Conservation (phyloP, 2,329 filamentous ascomycete species). For the Paraphoma sp. region DNA sequence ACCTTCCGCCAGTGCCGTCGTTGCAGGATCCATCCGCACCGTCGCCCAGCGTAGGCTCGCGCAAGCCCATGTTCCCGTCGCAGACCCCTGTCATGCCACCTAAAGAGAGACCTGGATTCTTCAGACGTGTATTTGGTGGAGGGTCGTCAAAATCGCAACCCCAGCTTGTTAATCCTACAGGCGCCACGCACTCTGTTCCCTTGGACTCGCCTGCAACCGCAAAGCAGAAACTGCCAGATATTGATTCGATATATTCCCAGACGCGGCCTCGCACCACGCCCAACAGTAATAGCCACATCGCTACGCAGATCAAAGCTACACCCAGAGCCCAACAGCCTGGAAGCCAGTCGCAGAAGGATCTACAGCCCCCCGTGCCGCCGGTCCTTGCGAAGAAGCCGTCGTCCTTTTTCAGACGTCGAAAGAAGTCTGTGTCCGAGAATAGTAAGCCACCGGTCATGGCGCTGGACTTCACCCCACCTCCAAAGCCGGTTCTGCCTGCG, state of each 20-base stretch:
- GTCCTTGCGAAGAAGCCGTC: slow-evolving; percentile 86
- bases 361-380: slow-evolving; percentile 30
- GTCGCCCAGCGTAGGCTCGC: slow-evolving; percentile 60
- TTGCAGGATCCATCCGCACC: slow-evolving; percentile 59
- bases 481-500: slow-evolving; percentile 31
- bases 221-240: slow-evolving; percentile 30
- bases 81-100: slow-evolving; percentile 48
- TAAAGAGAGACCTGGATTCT: slow-evolving; percentile 82
- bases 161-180: slow-evolving; percentile 35
- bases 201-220: slow-evolving; percentile 21
- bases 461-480: slow-evolving; percentile 47
- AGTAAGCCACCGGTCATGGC: slow-evolving; percentile 67
- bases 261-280: slow-evolving; percentile 47
- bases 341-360: slow-evolving; percentile 26
- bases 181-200: slow-evolving; percentile 16
- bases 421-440: slow-evolving; percentile 81
- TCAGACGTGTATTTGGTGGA: slow-evolving; percentile 83
- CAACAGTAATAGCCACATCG: slow-evolving; percentile 52
- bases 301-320: slow-evolving; percentile 56
- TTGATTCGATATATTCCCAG: slow-evolving; percentile 40
- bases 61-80: slow-evolving; percentile 54
- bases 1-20: slow-evolving; percentile 53
- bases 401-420: slow-evolving; percentile 90
- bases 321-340: slow-evolving; percentile 37
- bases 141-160: slow-evolving; percentile 63